phyloP scores from a whole-genome alignment of 768 basidiomycete species.

The Lactarius deliciosus region DNA sequence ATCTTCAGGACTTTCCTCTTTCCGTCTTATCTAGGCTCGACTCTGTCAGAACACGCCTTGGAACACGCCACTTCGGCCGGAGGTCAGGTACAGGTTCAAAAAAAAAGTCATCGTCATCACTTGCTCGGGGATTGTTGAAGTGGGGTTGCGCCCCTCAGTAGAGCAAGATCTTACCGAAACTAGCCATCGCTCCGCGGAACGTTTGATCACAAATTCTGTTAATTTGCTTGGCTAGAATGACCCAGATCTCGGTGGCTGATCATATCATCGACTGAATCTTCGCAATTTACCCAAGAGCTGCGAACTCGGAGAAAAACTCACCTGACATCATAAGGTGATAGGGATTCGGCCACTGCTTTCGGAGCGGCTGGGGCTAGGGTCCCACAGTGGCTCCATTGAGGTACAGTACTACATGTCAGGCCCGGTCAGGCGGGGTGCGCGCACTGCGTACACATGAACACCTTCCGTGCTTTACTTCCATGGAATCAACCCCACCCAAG shows the following conservation, averaged over 20 bases:
- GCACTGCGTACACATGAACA: too few species aligned
- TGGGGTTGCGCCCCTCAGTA: conserved; percentile 1
- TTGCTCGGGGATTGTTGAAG: conserved; percentile 12
- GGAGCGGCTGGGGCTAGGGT: background rate
- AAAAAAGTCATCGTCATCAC: background rate
- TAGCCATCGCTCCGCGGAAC: conserved; percentile 19
- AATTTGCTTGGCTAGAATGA: background rate
- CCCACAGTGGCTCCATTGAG: background rate
- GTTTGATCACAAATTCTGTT: conserved; percentile 13
- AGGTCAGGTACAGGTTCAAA: background rate
- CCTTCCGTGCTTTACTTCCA: background rate
- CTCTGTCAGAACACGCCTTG: conserved; percentile 1
- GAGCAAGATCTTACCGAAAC: conserved; percentile 14
- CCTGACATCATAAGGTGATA: background rate
- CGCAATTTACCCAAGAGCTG: background rate
- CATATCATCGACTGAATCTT: background rate
- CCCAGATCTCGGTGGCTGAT: background rate
- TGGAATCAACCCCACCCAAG: background rate
- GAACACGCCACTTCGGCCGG: too few species aligned
- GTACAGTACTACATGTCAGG: too few species aligned
- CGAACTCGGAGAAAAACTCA: background rate
- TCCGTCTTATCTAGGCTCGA: background rate
- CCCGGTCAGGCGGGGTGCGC: too few species aligned
- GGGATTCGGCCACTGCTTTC: background rate
- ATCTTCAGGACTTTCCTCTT: background rate